A percentile compares a stretch with the other conserved stretches of the same genome.
Conservation (phyloP, 1,139 yeast genomes). For the Pichia sp. region DNA sequence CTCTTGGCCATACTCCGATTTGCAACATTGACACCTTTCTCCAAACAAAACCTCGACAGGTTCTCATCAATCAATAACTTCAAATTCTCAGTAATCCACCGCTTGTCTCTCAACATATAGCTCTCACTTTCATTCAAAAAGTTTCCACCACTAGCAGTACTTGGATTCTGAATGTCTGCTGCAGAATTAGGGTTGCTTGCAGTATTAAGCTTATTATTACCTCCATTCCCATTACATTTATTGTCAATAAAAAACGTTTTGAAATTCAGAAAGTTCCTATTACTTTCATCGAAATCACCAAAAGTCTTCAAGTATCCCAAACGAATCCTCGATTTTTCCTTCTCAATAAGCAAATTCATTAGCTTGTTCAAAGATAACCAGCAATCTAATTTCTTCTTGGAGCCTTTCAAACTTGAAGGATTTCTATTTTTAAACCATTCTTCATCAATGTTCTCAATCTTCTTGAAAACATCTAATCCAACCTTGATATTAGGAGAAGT, state of each 20-base stretch:
- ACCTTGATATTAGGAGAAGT: constrained; percentile 16
- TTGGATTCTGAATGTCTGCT: too few relatives aligned
- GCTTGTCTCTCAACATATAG: constrained; percentile 1
- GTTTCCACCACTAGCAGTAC: background rate
- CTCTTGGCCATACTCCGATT: constrained; percentile 14
- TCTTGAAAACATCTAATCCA: constrained; percentile 16
- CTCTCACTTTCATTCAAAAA: background rate
- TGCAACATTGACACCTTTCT: constrained; percentile 24
- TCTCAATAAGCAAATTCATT: constrained; percentile 22
- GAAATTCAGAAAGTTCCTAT: constrained; percentile 4
- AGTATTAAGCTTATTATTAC: too few relatives aligned
- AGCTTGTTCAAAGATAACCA: constrained; percentile 22
- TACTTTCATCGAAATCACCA: constrained; percentile 7
- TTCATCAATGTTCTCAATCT: constrained; percentile 12
- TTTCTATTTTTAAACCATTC: constrained; percentile 18
- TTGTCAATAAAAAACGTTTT: background rate
- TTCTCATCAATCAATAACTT: constrained; percentile 29
- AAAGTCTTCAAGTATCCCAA: constrained; percentile 21
- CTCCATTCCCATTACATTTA: background rate
- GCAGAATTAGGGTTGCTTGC: too few relatives aligned
- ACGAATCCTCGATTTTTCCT: constrained; percentile 20
- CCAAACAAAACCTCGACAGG: constrained; percentile 23
- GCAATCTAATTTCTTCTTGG: constrained; percentile 14
- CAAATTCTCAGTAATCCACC: constrained; percentile 27
- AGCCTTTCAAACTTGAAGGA: constrained; percentile 9